These are phyloP conservation scores for Litsea cubeba DNA, from an alignment of 164 flowering plant genomes.

Conservation along the genomic window DNA sequence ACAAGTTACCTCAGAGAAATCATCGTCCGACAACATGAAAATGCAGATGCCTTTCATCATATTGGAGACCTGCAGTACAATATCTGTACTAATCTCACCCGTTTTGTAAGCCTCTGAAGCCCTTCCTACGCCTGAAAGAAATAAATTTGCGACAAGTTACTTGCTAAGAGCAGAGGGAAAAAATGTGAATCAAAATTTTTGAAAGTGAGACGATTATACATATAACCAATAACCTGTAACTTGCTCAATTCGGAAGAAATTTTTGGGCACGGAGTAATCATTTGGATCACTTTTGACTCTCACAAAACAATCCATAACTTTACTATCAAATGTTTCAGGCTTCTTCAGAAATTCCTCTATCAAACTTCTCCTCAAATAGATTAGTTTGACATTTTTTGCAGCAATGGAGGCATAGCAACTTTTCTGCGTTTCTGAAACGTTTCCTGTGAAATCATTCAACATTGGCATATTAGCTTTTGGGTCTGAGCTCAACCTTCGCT, in stretches of 20 bases:
- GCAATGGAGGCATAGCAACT: conserved; percentile 55
- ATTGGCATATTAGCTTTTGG: conserved; percentile 9
- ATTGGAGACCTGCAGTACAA: conserved; percentile 36
- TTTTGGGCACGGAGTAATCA: conserved; percentile 32
- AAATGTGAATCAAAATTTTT: background rate
- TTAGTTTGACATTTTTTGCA: conserved; percentile 47
- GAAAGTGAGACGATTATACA: background rate
- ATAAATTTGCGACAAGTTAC: background rate
- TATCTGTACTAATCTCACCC: conserved; percentile 18
- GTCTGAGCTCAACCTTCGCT: conserved; percentile 10
- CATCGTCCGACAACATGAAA: conserved; percentile 47
- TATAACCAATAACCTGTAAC: conserved; percentile 47
- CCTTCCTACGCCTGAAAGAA: conserved; percentile 39
- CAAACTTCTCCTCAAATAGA: conserved; percentile 59
- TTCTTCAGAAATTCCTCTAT: conserved; percentile 41
- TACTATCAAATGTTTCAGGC: conserved; percentile 47
- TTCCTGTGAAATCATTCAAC: conserved; percentile 5
- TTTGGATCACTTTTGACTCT: conserved; percentile 52
- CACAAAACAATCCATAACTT: conserved; percentile 60
- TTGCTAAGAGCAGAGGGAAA: background rate
- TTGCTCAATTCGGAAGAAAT: conserved; percentile 48
- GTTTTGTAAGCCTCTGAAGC: conserved; percentile 7
- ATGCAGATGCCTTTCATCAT: conserved; percentile 28
- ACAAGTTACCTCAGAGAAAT: conserved; percentile 52
- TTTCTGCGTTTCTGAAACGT: conserved; percentile 11